Evolutionary conservation across 129 eudicot species (phyloP), one percentile per base, ranked within the genome.

Genomic region (Silybum marianum): DNA sequence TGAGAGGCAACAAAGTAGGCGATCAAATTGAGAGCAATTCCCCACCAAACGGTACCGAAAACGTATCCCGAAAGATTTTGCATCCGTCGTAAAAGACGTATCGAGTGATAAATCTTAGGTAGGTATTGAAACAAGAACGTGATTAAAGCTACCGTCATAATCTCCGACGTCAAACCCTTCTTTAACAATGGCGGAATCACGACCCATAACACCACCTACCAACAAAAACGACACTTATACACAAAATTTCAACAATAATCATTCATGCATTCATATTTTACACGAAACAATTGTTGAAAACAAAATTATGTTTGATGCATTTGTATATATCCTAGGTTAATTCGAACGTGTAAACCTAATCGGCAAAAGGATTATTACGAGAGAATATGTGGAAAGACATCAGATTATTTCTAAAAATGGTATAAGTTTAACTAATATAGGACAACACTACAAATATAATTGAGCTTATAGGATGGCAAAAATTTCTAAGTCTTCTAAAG

Each of bases 31-130:
- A 96, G 99, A 72, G 97, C 99, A 68, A 96, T 93, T 18, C 99
- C 99, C 99, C 99, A 96, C 99, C 99, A 96, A 82, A 96, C 89
- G 10, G 99, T 93, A 1, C 97, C 97, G 38, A 96, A 96, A 30
- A 96, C 89, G 80, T 93, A 93, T 71, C 99, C 97, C 9, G 99
- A 93, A 69, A 96, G 88, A 34, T 90, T 91, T 78, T 96, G 99
- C 99, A 93, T 96, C 1, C 99, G 94, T n/a, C 96, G 90, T 78
- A 93, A 86, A 39, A 91, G 90, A 81, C 93, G 85, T 18, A 93
- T 90, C 0, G 99, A 93, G 88, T 96, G 99, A 82, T 93, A 93
- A 40, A 96, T 96, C 85, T 96, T 96, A 0, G 99, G 99, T 14
- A 96, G 80, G 76, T 96, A 96, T 82, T 96, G 99, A 68, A 96